A percentile compares a stretch with the other conserved stretches of the same genome.
Evolutionary conservation across 768 basidiomycete genomes (phyloP).

Genomic region (Macrolepiota fuliginosa): DNA sequence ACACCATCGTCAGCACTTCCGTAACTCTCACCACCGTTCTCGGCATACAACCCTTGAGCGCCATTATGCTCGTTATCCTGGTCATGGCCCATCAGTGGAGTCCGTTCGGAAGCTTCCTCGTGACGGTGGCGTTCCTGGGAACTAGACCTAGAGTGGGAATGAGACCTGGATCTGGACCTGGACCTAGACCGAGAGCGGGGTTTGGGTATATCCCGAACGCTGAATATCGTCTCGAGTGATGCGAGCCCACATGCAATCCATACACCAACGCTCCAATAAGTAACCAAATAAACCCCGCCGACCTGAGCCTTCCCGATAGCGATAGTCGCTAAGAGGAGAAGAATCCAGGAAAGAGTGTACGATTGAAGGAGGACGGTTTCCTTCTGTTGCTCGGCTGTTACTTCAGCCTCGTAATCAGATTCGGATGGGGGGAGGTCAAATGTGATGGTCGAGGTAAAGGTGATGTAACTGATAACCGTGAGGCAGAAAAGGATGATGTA

Average conservation of each 20-base stretch:
- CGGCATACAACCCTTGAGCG: not conserved
- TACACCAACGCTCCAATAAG: constrained; percentile 42
- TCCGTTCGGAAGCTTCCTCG: constrained; percentile 10
- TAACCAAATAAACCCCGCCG: constrained; percentile 57
- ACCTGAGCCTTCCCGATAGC: constrained; percentile 37
- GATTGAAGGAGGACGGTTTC: constrained; percentile 46
- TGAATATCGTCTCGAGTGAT: constrained; percentile 16
- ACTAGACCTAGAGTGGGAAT: not conserved
- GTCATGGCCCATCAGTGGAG: constrained; percentile 13
- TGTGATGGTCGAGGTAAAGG: constrained; percentile 33
- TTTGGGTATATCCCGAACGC: constrained; percentile 24
- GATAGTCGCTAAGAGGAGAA: constrained; percentile 50
- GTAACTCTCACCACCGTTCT: not conserved
- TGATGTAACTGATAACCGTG: constrained; percentile 44
- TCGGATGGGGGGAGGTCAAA: constrained; percentile 23
- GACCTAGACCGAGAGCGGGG: not conserved
- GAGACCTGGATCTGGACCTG: not conserved
- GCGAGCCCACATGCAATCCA: constrained; percentile 20
- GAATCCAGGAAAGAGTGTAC: constrained; percentile 54
- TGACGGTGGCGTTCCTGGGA: not conserved
- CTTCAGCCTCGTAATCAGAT: constrained; percentile 11
- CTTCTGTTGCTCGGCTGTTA: constrained; percentile 38
- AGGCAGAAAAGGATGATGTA: constrained; percentile 47
- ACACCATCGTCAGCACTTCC: constrained; percentile 22
- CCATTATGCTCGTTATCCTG: constrained; percentile 1